Evolutionary conservation across 306 rosid genomes (phyloP).

Genomic region (Sesbania bispinosa): DNA sequence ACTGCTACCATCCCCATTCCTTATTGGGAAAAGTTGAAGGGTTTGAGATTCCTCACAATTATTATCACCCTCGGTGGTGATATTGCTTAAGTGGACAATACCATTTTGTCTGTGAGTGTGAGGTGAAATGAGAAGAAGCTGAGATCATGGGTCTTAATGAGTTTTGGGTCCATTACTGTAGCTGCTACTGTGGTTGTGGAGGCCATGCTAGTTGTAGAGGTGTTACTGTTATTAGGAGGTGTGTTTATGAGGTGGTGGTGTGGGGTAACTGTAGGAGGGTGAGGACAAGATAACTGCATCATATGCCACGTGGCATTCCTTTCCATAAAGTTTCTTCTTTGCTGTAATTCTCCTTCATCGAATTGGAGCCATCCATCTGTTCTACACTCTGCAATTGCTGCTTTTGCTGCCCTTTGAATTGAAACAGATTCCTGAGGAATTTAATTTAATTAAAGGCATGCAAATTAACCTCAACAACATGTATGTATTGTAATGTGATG

Average conservation of each 20-base stretch:
- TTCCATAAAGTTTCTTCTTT: slow-evolving; percentile 58
- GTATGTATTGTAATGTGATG: background rate
- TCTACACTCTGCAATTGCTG: slow-evolving; percentile 46
- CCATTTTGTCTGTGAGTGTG: slow-evolving; percentile 26
- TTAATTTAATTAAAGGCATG: slow-evolving; percentile 24
- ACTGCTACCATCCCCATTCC: slow-evolving; percentile 37
- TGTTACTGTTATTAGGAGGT: slow-evolving; percentile 36
- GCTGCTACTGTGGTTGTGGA: slow-evolving; percentile 20
- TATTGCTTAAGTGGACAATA: slow-evolving; percentile 24
- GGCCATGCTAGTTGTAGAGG: slow-evolving; percentile 22
- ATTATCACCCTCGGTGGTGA: background rate
- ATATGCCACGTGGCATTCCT: slow-evolving; percentile 88
- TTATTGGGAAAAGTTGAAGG: slow-evolving; percentile 76
- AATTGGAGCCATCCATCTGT: slow-evolving; percentile 80
- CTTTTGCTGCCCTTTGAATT: slow-evolving; percentile 50
- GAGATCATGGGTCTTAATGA: slow-evolving; percentile 44
- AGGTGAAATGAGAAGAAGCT: slow-evolving; percentile 49
- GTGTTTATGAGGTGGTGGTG: slow-evolving; percentile 22
- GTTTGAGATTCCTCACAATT: slow-evolving; percentile 60
- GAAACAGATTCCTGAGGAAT: slow-evolving; percentile 67
- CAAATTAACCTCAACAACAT: slow-evolving; percentile 4
- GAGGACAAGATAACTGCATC: slow-evolving; percentile 59
- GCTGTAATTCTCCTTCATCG: slow-evolving; percentile 60
- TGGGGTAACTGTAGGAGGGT: background rate
- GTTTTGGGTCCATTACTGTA: slow-evolving; percentile 46